Evolutionary conservation across 2,329 filamentous ascomycete genomes (phyloP), one percentile per base, ranked within the genome.

Genomic region (Pyricularia sp.): DNA sequence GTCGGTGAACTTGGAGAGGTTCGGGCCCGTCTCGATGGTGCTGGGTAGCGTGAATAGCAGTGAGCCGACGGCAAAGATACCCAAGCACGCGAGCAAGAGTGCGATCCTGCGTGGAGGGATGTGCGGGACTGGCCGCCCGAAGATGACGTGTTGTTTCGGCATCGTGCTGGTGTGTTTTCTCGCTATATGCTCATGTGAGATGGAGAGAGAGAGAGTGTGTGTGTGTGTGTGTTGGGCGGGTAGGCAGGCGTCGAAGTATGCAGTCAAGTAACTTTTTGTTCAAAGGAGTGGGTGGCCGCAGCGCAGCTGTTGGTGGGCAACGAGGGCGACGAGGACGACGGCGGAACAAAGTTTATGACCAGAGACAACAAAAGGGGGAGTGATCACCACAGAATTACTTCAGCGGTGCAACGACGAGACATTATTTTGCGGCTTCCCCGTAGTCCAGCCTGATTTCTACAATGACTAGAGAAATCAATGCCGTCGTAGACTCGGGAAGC

Each of bases 41-140:
- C 78, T 81, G 23, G 84, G 83, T 12, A 88, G 77, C 17, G 82
- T 83, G 71, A 85, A 81, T 71, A 88, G 78, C 67, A 87, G 80
- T 64, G 81, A 82, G 72, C 85, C 80, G 69, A 88, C 73, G 70
- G 84, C 85, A 72, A 88, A 84, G 58, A 87, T 71, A 70, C 83
- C 81, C 64, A 89, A 78, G 68, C 78, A 75, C 69, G 82, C 78
- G 59, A 89, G 78, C 26, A 88, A 78, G 68, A 85, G 75, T 23
- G 83, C 83, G 71, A 88, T 77, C 68, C 84, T 85, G 65, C 85
- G 84, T 26, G 85, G 80, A 64, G 80, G 78, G 69, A 88, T 77
- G 68, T 83, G 82, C 70, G 82, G 81, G 71, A 87, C 73, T 20
- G 82, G 81, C 67, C 82, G 79, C 67, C 84, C 84, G 67, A 83